These are phyloP conservation scores for Zostera marina DNA, from an alignment of 116 monocot genomes.

Conservation along the genomic window DNA sequence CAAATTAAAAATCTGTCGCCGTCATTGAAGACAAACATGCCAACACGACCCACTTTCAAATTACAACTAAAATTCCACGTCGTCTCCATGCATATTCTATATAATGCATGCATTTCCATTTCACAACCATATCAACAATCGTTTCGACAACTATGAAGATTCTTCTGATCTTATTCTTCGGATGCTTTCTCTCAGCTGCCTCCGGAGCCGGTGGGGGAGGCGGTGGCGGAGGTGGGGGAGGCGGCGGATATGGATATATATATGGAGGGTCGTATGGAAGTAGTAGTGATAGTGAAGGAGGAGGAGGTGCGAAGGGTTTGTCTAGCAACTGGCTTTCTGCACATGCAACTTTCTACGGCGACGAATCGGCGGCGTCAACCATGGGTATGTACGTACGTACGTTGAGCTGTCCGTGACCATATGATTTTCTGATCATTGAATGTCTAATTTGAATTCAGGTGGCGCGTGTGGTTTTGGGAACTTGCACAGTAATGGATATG, in stretches of 20 bases:
- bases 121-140: too few relatives aligned
- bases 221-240: neutral
- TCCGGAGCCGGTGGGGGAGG: neutral
- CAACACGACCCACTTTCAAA: neutral
- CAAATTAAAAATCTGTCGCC: neutral
- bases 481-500: conserved; percentile 29
- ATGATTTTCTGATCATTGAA: neutral
- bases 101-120: too few relatives aligned
- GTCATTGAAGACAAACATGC: neutral
- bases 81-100: too few relatives aligned
- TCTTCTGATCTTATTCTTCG: too few relatives aligned
- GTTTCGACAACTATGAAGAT: too few relatives aligned
- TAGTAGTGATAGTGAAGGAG: too few relatives aligned
- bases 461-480: conserved; percentile 50
- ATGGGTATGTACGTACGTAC: conserved; percentile 26
- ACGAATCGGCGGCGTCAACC: conserved; percentile 35
- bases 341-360: conserved; percentile 64
- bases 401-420: too few relatives aligned
- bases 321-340: conserved; percentile 11
- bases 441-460: conserved; percentile 10
- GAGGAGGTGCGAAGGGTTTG: too few relatives aligned
- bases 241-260: too few relatives aligned
- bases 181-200: too few relatives aligned
- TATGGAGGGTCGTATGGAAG: too few relatives aligned
- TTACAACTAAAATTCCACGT: too few relatives aligned